Evolutionary conservation across 768 basidiomycete genomes (phyloP).

Genomic region (Tricholoma flavovirens): DNA sequence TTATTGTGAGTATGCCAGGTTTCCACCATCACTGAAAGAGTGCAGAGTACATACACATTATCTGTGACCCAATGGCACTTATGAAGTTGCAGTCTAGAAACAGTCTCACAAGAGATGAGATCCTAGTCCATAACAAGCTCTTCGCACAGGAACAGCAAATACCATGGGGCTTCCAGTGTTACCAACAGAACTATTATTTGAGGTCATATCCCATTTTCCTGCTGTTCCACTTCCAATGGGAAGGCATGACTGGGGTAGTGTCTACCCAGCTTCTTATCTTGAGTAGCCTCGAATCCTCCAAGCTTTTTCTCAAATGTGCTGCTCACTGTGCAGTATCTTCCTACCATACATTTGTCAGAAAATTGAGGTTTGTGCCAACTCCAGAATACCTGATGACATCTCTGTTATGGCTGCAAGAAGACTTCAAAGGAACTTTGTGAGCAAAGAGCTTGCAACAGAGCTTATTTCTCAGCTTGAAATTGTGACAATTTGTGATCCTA

Average conservation of each 20-base stretch:
- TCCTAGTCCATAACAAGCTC: conserved; percentile 1
- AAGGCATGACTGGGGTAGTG: background rate
- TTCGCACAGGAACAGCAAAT: conserved; percentile 13
- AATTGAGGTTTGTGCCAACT: conserved; percentile 17
- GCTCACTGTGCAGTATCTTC: conserved; percentile 13
- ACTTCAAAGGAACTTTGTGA: background rate
- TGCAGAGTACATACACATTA: too few relatives aligned
- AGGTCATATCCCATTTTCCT: conserved; percentile 18
- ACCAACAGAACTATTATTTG: conserved; percentile 20
- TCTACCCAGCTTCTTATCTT: conserved; percentile 4
- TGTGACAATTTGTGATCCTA: conserved; percentile 19
- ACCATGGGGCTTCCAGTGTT: conserved; percentile 15
- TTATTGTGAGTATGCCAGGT: too few relatives aligned
- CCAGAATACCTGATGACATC: background rate
- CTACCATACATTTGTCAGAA: conserved; percentile 13
- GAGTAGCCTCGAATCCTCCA: conserved; percentile 8
- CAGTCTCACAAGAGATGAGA: background rate
- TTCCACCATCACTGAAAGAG: too few relatives aligned
- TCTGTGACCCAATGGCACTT: background rate
- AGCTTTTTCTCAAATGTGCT: conserved; percentile 16
- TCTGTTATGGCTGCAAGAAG: background rate
- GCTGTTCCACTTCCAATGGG: conserved; percentile 11
- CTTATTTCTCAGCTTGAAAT: conserved; percentile 18
- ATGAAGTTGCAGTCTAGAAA: conserved; percentile 1
- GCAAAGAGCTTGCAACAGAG: conserved; percentile 10